Conservation (phyloP, 169 alveolate genomes). For the Miamiensis avidus region DNA sequence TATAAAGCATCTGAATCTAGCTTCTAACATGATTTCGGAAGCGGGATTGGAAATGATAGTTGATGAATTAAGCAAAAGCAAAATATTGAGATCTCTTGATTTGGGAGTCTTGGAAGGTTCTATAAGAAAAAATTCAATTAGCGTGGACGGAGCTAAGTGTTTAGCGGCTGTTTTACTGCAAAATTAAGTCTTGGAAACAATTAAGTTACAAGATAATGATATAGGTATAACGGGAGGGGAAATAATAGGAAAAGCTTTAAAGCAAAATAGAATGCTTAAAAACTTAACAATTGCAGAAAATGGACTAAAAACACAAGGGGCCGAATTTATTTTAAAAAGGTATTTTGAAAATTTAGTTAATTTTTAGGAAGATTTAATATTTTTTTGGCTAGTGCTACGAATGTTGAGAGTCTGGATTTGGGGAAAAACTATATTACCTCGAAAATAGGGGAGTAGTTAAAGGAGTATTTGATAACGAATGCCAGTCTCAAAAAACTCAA, state of each 20-base stretch:
- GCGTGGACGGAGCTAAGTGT: constrained; percentile 83
- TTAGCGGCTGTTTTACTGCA: constrained; percentile 77
- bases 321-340: constrained; percentile 74
- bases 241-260: constrained; percentile 82
- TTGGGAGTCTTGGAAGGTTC: constrained; percentile 84
- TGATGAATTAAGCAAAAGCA: constrained; percentile 74
- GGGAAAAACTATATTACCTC: constrained; percentile 77
- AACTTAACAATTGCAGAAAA: constrained; percentile 82
- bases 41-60: constrained; percentile 81
- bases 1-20: constrained; percentile 66
- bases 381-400: constrained; percentile 40
- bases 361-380: too few species aligned
- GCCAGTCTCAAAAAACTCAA: constrained; percentile 63
- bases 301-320: constrained; percentile 85
- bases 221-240: constrained; percentile 88
- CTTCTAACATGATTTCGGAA: constrained; percentile 85
- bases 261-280: constrained; percentile 68
- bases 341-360: too few species aligned
- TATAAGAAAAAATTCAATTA: constrained; percentile 81
- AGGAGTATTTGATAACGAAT: constrained; percentile 58
- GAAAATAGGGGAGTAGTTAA: constrained; percentile 75
- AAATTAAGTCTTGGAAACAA: constrained; percentile 68
- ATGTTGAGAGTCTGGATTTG: constrained; percentile 66
- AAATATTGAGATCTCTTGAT: constrained; percentile 66
- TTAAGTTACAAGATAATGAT: constrained; percentile 82